Evolutionary conservation across 1,284 basidiomycete species (phyloP), one percentile per base, ranked within the genome.

Genomic region (Inonotus obliquus): DNA sequence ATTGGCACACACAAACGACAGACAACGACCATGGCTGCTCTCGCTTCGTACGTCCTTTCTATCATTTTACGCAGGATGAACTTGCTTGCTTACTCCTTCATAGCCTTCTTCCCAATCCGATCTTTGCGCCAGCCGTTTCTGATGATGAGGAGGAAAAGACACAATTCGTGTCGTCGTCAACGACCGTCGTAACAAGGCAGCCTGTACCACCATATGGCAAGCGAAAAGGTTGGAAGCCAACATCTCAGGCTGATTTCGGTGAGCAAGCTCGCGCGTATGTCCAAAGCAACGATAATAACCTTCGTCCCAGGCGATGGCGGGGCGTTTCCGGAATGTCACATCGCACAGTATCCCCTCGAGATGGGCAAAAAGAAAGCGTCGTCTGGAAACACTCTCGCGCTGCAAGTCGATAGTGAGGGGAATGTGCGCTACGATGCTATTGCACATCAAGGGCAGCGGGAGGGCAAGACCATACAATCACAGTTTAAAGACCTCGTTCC

Each of bases 401-500:
- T 99, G 2, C 96, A 97, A 80, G 96, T 98, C 11, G 97, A 99
- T 70, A 86, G 85, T 59, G 95, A 98, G 71, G 97, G 97, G 37
- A 96, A 94, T 66, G 94, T 98, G 58, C 88, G 94, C 65, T 99
- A 98, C 74, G 96, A 97, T 75, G 94, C 93, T 61, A 98, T 99
- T 67, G 96, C 96, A 4, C 89, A 91, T 63, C 96, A 99, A 75
- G 96, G 96, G 37, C 91, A 97, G 68, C 86, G 92, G 13, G 80
- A 84, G 2, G 94, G 91, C 61, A 92, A 94, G 72, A 76, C 84
- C 51, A 83, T 99, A 1, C 96, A 99, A 72, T 95, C 94, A 0
- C 93, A 96, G 69, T 97, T 95, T 80, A 98, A 98, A 72, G 97
- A 99, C 73, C 87, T 99, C 19, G 93, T 99, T 0, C 97, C 97